These are phyloP conservation scores for Entonaema liquescens DNA, from an alignment of 495 filamentous ascomycete genomes.

Conservation along the genomic window DNA sequence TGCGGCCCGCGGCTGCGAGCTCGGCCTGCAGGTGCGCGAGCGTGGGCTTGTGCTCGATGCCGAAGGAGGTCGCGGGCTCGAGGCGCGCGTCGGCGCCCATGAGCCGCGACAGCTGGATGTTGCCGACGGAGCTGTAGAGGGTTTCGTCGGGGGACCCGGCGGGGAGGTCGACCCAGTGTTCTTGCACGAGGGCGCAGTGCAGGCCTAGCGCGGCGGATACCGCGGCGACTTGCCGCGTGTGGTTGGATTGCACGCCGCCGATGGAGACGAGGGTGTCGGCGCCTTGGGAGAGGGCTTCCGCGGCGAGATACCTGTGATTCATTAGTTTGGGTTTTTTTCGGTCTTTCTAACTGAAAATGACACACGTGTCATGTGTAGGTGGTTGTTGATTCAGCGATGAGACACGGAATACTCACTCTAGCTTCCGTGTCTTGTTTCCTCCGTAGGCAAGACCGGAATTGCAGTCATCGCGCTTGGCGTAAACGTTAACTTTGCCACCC, in stretches of 20 bases:
- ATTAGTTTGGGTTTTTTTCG: not conserved
- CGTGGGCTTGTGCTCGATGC: conserved; percentile 68
- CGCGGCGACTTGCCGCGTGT: conserved; percentile 69
- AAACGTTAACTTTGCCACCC: conserved; percentile 61
- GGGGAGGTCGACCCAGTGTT: conserved; percentile 65
- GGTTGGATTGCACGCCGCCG: conserved; percentile 73
- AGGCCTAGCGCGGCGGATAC: conserved; percentile 62
- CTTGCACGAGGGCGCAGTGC: conserved; percentile 64
- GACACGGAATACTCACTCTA: conserved; percentile 58
- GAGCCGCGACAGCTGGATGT: conserved; percentile 68
- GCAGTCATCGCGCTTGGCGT: conserved; percentile 70
- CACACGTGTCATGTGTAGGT: not conserved
- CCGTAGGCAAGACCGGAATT: conserved; percentile 70
- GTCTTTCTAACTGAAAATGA: not conserved
- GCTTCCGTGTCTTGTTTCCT: conserved; percentile 72
- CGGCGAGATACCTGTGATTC: conserved; percentile 56
- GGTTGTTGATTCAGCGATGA: not conserved
- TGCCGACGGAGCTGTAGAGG: conserved; percentile 65
- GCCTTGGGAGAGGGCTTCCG: conserved; percentile 63
- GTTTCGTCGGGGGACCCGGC: conserved; percentile 39
- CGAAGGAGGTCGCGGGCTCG: conserved; percentile 57
- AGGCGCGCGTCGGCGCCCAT: conserved; percentile 68
- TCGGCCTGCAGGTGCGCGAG: conserved; percentile 58
- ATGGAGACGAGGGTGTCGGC: conserved; percentile 67
- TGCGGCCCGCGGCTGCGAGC: conserved; percentile 54